Evolutionary conservation across 1,284 basidiomycete genomes (phyloP), one percentile per base, ranked within the genome.

Genomic region (Malassezia slooffiae): DNA sequence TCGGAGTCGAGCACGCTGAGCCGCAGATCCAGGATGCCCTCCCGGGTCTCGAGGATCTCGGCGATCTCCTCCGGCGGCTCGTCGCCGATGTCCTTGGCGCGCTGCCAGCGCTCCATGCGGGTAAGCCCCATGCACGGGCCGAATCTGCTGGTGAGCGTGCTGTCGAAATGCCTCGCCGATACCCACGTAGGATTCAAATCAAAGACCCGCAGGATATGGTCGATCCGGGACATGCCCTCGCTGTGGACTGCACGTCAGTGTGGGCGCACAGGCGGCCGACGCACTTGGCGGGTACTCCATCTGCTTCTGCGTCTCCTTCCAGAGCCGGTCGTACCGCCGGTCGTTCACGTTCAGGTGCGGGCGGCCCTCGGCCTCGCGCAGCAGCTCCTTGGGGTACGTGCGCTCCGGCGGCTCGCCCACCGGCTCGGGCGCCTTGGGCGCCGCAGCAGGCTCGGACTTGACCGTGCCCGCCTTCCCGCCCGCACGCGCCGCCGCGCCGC

Each of bases 91-190:
- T 77, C 76, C 34, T 81, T 68, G 0, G 90, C 90, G 29, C 90
- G 75, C 58, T 91, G 78, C 86, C 87, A 96, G 24, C 90, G 76
- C 52, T 89, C 80, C 19, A 93, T 72, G 32, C 89, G 78, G 11
- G 80, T 78, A 34, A 90, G 76, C 1, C 88, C 88, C 32, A 85
- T 75, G 55, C 82, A 87, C 2, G 88, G 88, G 0, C 88, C 88
- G 63, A 81, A 91, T 55, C 85, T 79, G 34, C 11, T 33, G 38
- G 12, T 16, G 26, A 15, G 8, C 28, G 17, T n/a, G 31, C 10
- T 8, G 20, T 19, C 19, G 20, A 19, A n/a, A n/a, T n/a, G n/a
- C n/a, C n/a, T n/a, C n/a, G n/a, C n/a, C n/a, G n/a, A 19, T 12
- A 38, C 53, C 32, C 43, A 58, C 47, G 53, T 47, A 15, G 63